Percentiles rank a stretch among this genome's conserved stretches.
phyloP scores from a whole-genome alignment of 2,329 filamentous ascomycete species.

The Penicillium sp. region DNA sequence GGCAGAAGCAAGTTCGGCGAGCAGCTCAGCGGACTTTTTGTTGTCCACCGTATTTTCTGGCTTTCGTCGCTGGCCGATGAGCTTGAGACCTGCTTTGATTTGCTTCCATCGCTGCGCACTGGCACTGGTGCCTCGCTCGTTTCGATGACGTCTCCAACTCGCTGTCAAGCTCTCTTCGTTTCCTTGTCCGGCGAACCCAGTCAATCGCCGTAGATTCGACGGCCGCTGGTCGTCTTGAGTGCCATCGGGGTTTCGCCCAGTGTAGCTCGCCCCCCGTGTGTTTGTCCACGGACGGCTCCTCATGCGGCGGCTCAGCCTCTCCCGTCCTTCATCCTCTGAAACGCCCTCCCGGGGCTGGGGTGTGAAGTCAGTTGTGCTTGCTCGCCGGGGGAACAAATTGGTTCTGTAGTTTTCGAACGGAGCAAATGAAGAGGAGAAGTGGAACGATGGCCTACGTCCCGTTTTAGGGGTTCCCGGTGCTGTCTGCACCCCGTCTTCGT shows the following conservation, averaged over 20 bases:
- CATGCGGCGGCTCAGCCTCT: slow-evolving; percentile 62
- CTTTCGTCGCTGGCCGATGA: slow-evolving; percentile 75
- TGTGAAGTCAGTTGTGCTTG: slow-evolving; percentile 63
- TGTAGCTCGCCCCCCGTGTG: slow-evolving; percentile 49
- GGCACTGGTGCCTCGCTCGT: slow-evolving; percentile 70
- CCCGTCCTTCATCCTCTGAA: slow-evolving; percentile 74
- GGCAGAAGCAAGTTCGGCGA: slow-evolving; percentile 90
- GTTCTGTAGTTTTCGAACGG: slow-evolving; percentile 49
- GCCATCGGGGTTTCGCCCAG: slow-evolving; percentile 56
- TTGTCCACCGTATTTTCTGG: slow-evolving; percentile 85
- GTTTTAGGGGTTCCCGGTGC: slow-evolving; percentile 67
- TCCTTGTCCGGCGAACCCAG: slow-evolving; percentile 63
- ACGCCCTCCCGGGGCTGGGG: slow-evolving; percentile 63
- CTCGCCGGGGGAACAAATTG: slow-evolving; percentile 61
- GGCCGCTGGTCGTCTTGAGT: slow-evolving; percentile 55
- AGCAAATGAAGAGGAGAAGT: slow-evolving; percentile 49
- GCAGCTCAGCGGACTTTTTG: slow-evolving; percentile 91
- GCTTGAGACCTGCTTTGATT: slow-evolving; percentile 84
- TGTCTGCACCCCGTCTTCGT: slow-evolving; percentile 56
- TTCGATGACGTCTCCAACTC: slow-evolving; percentile 51
- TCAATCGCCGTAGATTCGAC: slow-evolving; percentile 67
- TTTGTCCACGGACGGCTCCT: slow-evolving; percentile 59
- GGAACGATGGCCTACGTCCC: slow-evolving; percentile 39
- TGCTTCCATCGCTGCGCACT: slow-evolving; percentile 85
- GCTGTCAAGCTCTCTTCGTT: slow-evolving; percentile 64